Base-by-base conservation (phyloP, 768 basidiomycete species). In the Cystofilobasidium macerans region DNA sequence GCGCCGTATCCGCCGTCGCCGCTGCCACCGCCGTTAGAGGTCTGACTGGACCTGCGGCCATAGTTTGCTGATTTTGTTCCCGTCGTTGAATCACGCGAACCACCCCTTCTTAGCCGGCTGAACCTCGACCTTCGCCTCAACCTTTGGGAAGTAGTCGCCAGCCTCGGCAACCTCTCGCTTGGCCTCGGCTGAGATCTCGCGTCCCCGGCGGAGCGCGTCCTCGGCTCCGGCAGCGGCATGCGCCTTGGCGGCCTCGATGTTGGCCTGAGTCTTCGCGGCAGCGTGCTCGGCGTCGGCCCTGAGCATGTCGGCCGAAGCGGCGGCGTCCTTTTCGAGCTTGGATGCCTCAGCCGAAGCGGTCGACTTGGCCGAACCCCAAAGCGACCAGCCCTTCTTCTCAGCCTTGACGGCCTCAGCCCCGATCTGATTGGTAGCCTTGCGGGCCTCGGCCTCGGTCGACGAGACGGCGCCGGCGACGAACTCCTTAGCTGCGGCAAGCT, bases 321-420 rank as follows among this genome's bases (percentile, higher is more conserved):
- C 6, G 48, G 42, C 42, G 12, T 43, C 12, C 8, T 11, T 4
- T 20, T 43, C 42, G 42, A 20, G 12, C 12, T 20, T 12, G 12
- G 42, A 12, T 3, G 42, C 42, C 42, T 43, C 42, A 11, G 9
- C 6, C 12, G 42, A 43, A 12, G 42, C 42, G 8, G 42, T 13
- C 42, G 42, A 5, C 42, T 43, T 43, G 42, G 42, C 42, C 42
- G 42, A 43, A 32, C 56, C 26, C 57, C 57, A 60, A n/a, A 59
- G 26, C 24, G 30, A 28, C 64, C 58, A 66, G 26, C 64, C 64
- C 57, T 66, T 66, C 65, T 61, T 67, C 59, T 67, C 48, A 22
- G 32, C 61, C 45, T 62, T 16, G 3, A 32, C 42, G 3, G 43
- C 61, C 61, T 30, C 35, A 12, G 33, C 36, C 38, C 43, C n/a